Base-by-base conservation (phyloP, 2,329 filamentous ascomycete species). In the Aureobasidium sp. region DNA sequence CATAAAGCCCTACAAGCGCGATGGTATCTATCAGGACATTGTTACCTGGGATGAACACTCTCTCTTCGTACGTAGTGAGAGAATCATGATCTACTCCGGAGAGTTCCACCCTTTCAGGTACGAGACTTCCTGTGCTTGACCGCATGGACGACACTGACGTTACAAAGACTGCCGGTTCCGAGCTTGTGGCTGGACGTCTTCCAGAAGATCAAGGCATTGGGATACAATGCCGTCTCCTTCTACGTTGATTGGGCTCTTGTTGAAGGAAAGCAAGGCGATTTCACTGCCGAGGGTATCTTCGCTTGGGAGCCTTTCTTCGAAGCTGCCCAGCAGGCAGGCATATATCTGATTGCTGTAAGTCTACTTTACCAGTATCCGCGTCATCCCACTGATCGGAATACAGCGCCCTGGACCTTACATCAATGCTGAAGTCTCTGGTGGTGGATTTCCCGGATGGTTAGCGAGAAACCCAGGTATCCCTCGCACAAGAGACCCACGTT, bases 401-500 rank as follows among this genome's bases (percentile, higher is more conserved):
- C 42, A 58, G 54, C 14, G 71, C 16, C 86, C 86, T 0, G 86
- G 88, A 0, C 87, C 87, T 0, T 91, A 91, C 55, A 90, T 92
- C 75, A 91, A 93, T 68, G 89, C 89, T 0, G 89, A 94, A 71
- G 83, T 79, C 0, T 85, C 83, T 6, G 90, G 89, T 0, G 90
- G 90, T 59, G 90, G 90, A 0, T 92, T 89, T 64, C 90, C 90
- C 0, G 90, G 89, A 1, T 94, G 90, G 90, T 71, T 92, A 14
- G 85, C 89, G 70, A 79, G 88, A 13, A 75, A 87, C n/a, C 81
- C 82, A 53, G 88, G 82, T 0, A 79, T 78, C 0, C 73, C 91
- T 59, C 80, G 90, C 63, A 89, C 88, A 0, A 76, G 78, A 51
- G 83, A 84, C 29, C 74, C 80, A 0, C 83, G 80, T 4, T 93